A percentile compares a stretch with the other conserved stretches of the same genome.
Evolutionary conservation across 208 protist genomes (phyloP).

Genomic region (Acanthamoeba lenticulata): DNA sequence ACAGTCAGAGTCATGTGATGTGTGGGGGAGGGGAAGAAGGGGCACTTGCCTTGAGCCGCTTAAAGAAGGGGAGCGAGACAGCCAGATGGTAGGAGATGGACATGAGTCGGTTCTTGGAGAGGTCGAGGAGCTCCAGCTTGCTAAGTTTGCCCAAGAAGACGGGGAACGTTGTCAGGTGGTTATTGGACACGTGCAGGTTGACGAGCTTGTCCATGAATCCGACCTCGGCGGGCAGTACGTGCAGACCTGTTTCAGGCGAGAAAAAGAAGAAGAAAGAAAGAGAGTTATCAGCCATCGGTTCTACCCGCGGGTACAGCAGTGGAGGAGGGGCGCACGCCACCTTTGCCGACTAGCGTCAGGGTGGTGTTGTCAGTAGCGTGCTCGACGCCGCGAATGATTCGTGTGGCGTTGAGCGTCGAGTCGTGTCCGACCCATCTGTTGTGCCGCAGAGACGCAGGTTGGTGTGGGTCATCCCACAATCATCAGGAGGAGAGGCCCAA

Average conservation of each 20-base stretch:
- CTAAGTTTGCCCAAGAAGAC: slow-evolving; percentile 17
- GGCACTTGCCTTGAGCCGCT: not conserved
- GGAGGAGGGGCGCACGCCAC: too few relatives aligned
- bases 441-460: too few relatives aligned
- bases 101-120: not conserved
- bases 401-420: not conserved
- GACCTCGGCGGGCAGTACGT: not conserved
- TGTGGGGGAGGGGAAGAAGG: not conserved
- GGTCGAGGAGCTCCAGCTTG: not conserved
- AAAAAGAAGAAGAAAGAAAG: not conserved
- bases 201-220: not conserved
- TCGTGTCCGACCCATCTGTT: not conserved
- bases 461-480: too few relatives aligned
- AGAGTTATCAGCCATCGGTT: not conserved
- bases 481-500: too few relatives aligned
- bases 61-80: slow-evolving; percentile 4
- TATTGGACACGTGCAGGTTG: not conserved
- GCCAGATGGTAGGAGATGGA: slow-evolving; percentile 37
- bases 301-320: not conserved
- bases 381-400: not conserved
- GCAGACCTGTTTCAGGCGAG: not conserved
- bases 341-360: not conserved
- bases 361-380: not conserved
- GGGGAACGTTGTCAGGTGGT: not conserved
- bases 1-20: not conserved